A percentile compares a stretch with the other conserved stretches of the same genome.
Conservation (phyloP, 805 yeast species). For the Pichia cabralensis region DNA sequence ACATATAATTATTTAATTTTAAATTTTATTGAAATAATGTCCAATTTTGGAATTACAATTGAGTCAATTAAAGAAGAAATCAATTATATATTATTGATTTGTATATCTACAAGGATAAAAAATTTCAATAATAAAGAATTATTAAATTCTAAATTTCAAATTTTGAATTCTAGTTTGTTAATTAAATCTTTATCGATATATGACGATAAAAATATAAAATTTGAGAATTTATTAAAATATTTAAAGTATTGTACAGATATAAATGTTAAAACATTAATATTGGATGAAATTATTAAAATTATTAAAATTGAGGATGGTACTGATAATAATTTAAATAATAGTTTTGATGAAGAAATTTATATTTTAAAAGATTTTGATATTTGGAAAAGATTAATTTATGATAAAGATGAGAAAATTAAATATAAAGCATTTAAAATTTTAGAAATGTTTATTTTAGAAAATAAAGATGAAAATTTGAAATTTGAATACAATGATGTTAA, state of each 20-base stretch:
- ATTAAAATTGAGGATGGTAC: too few relatives aligned
- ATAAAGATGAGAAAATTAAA: constrained; percentile 6
- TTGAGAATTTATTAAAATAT: background rate
- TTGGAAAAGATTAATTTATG: constrained; percentile 8
- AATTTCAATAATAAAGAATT: background rate
- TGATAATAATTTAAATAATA: constrained; percentile 2
- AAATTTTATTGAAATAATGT: background rate
- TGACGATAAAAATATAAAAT: background rate
- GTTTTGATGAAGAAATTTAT: background rate
- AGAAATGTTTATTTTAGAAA: too few relatives aligned
- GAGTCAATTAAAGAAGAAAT: constrained; percentile 1
- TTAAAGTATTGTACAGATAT: background rate
- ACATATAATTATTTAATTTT: constrained; percentile 1
- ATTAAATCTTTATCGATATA: constrained; percentile 1
- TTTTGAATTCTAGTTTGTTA: constrained; percentile 1
- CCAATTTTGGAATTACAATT: background rate
- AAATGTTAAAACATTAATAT: too few relatives aligned
- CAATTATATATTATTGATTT: background rate
- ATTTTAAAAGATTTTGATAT: constrained; percentile 1
- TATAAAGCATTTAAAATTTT: background rate
- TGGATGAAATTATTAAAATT: background rate
- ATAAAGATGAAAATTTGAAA: background rate
- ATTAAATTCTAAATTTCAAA: background rate
- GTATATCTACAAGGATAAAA: background rate
- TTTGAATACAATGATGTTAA: background rate